Conservation (phyloP, 768 basidiomycete genomes). For the Strobilomyces echinocephalus region DNA sequence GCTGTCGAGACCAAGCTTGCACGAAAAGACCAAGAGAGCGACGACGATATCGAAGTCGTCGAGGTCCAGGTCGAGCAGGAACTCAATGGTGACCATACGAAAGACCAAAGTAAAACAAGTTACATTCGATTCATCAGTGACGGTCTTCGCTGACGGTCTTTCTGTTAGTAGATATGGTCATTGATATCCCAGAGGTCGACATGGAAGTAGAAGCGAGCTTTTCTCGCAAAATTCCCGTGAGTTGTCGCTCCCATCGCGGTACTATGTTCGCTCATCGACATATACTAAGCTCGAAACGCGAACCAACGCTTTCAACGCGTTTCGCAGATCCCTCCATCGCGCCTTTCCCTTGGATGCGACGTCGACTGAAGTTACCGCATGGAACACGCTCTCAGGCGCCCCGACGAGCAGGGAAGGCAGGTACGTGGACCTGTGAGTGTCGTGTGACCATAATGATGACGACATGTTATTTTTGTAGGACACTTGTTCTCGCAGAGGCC, state of each 20-base stretch:
- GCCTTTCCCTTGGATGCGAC: slow-evolving; percentile 11
- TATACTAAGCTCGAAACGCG: slow-evolving; percentile 34
- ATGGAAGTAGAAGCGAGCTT: slow-evolving; percentile 37
- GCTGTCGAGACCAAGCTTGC: not conserved
- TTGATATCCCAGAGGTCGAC: slow-evolving; percentile 26
- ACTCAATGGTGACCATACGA: not conserved
- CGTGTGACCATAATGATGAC: not conserved
- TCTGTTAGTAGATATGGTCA: slow-evolving; percentile 5
- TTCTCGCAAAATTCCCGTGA: slow-evolving; percentile 42
- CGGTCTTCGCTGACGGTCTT: not conserved
- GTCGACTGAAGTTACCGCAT: slow-evolving; percentile 16
- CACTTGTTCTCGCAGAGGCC: slow-evolving; percentile 35
- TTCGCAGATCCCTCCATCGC: slow-evolving; percentile 39
- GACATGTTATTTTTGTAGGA: slow-evolving; percentile 26
- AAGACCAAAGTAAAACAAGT: not conserved
- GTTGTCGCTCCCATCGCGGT: not conserved
- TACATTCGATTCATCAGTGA: too few species aligned
- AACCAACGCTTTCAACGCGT: slow-evolving; percentile 32
- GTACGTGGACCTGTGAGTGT: slow-evolving; percentile 9
- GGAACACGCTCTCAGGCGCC: slow-evolving; percentile 21
- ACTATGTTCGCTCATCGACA: not conserved
- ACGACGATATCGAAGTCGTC: slow-evolving; percentile 8
- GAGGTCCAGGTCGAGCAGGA: slow-evolving; percentile 6
- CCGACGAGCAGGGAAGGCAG: slow-evolving; percentile 19
- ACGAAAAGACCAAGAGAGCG: not conserved